Base-by-base conservation (phyloP, 192 early-diverging fungal species). In the Irineochytrium annulatum region DNA sequence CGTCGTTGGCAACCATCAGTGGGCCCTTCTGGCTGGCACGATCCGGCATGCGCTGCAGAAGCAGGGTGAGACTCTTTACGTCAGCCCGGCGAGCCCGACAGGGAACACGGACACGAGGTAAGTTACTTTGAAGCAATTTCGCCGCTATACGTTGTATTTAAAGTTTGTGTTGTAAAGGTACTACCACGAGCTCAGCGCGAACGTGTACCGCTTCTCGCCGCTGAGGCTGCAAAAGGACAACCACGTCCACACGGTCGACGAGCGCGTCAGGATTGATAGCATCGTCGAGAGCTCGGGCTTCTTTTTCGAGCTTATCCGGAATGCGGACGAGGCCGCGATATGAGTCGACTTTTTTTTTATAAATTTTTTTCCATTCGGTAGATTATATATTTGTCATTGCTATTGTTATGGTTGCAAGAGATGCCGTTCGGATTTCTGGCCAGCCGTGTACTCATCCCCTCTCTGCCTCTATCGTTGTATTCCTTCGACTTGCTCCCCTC, bases 171-270 rank as follows among this genome's bases (percentile, higher is more conserved):
- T 59, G 5, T 49, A 46, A 1, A 20, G 67, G 29, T 55, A 69
- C 48, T 70, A 70, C 59, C 62, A 52, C 52, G 29, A 28, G 39
- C 41, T 43, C 28, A 46, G 53, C 41, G 30, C 31, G 2, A 17
- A 52, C 26, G 33, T 51, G 26, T 34, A 4, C 49, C 52, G 71
- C 1, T 74, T 63, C 60, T 57, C 46, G 45, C 58, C 68, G n/a
- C 33, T 62, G 19, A 58, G 68, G 41, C 32, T 28, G 14, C 34
- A 66, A 14, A 34, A 63, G 22, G 45, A 24, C 3, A 48, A 44
- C 22, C 60, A 61, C 28, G 52, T 70, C 1, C 72, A 74, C 45
- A 74, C 72, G 1, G 68, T 74, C 14, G 63, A 73, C 34, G 71
- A 73, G 49, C 32, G 56, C 26, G 62, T 69, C 26, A 28, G 20